A percentile compares a stretch with the other conserved stretches of the same genome.
phyloP scores from a whole-genome alignment of 768 basidiomycete genomes.

The Amanita rimosa region DNA sequence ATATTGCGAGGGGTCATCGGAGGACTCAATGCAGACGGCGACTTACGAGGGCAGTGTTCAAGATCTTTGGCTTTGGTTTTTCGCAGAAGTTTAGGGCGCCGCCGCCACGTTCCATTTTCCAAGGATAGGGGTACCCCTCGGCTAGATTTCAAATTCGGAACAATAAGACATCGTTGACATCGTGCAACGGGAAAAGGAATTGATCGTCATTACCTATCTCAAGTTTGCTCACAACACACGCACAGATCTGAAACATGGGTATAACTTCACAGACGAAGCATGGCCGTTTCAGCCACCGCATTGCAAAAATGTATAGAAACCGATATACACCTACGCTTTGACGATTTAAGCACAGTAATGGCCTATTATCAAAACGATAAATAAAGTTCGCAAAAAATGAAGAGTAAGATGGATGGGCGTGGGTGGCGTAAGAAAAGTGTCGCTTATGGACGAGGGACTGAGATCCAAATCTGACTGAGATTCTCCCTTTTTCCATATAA shows the following conservation, averaged over 20 bases:
- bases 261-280: neutral
- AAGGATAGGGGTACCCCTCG: neutral
- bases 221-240: slow-evolving; percentile 9
- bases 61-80: slow-evolving; percentile 62
- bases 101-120: neutral
- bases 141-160: neutral
- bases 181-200: neutral
- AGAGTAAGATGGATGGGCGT: no score
- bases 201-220: slow-evolving; percentile 5
- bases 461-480: slow-evolving; percentile 74
- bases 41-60: slow-evolving; percentile 74
- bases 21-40: neutral
- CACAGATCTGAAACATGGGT: slow-evolving; percentile 11
- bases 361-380: slow-evolving; percentile 31
- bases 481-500: slow-evolving; percentile 27
- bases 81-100: slow-evolving; percentile 35
- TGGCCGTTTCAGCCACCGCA: neutral
- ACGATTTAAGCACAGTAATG: slow-evolving; percentile 66
- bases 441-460: slow-evolving; percentile 82
- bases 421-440: slow-evolving; percentile 8
- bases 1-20: neutral
- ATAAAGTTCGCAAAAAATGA: neutral
- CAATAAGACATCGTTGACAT: slow-evolving; percentile 2
- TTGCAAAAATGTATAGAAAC: neutral
- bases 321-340: slow-evolving; percentile 46